Base-by-base conservation (phyloP, 2,329 filamentous ascomycete species). In the Beauveria medogensis region DNA sequence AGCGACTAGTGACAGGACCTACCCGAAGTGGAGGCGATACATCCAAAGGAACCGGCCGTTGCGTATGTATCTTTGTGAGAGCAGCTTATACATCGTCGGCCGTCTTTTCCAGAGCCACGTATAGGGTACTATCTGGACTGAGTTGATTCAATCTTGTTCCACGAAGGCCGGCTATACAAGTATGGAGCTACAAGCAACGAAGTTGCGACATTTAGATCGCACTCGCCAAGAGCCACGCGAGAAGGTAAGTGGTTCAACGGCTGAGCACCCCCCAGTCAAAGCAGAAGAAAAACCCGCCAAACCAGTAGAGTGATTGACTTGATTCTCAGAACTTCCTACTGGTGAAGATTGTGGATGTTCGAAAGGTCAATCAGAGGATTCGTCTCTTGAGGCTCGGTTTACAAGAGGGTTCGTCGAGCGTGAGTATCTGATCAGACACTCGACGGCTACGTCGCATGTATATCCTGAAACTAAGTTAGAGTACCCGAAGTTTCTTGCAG, bases 161-260 rank as follows among this genome's bases (percentile, higher is more conserved):
- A n/a, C 4, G 26, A 46, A 34, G 3, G 5, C 34, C 5, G 14
- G 37, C 20, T 18, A 37, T 8, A 20, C 6, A 14, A 22, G 6
- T 2, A 59, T 59, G 56, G 46, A 26, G 2, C 9, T 8, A 2
- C n/a, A 16, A 20, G 26, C 48, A 5, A 14, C 48, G 12, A 59
- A 40, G 24, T 22, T 46, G 55, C 61, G 61, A 63, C 90, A 94
- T 69, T 77, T 88, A 62, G 83, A 91, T 65, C 82, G 90, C 58
- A 95, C 91, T 12, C 87, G 88, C 3, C 74, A 81, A 44, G 88
- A 94, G 69, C 89, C 88, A 47, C 85, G 91, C 61, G 84, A 89
- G 62, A 75, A 82, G 63, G 82, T 82, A 68, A 16, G 59, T 20
- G 14, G 9, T 6, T 2, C 48, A 5, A 37, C 50, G 14, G 47